Base-by-base conservation (phyloP, 2,329 filamentous ascomycete species). In the Colletotrichum lupini region DNA sequence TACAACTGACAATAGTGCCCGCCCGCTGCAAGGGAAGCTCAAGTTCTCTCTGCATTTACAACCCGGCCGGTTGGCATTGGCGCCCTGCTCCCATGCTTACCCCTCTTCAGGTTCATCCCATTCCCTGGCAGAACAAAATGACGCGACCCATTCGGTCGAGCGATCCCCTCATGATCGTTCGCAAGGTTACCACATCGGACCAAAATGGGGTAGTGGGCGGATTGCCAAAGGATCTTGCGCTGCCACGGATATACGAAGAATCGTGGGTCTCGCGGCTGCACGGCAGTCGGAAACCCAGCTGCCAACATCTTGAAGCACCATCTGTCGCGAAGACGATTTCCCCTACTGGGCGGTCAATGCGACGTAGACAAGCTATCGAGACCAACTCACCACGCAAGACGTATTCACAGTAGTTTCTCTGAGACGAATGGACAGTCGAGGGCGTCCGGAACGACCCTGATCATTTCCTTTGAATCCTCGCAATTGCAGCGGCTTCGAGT, bases 131-230 rank as follows among this genome's bases (percentile, higher is more conserved):
- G 55, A 49, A 57, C 42, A 59, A 73, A 70, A 73, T 70, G 60
- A 70, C 67, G 67, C 66, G 70, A 66, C 70, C 70, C 60, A 55
- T 60, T 49, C 7, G 59, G 55, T 65, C 70, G 60, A 73, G 42
- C 70, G 9, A 73, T 69, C 66, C 70, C 66, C 46, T 73, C 70
- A 70, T 61, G 70, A 73, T 70, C 46, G 60, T 61, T 73, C 67
- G 28, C 66, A 73, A 52, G 42, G 60, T 65, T 73, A 49, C 59
- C 70, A 35, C 55, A 65, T 73, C 66, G 67, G 60, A 59, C 60
- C 46, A 65, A n/a, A 30, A 60, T 55, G 70, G 60, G 37, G 32
- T 53, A 56, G 68, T 60, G 62, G 55, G 60, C 60, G 55, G 66
- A 61, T 70, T 70, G 55, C 35, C 67, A 42, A 70, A 73, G 26